Evolutionary conservation across 1,284 basidiomycete species (phyloP).

Genomic region (Xerocomus nothofagi): DNA sequence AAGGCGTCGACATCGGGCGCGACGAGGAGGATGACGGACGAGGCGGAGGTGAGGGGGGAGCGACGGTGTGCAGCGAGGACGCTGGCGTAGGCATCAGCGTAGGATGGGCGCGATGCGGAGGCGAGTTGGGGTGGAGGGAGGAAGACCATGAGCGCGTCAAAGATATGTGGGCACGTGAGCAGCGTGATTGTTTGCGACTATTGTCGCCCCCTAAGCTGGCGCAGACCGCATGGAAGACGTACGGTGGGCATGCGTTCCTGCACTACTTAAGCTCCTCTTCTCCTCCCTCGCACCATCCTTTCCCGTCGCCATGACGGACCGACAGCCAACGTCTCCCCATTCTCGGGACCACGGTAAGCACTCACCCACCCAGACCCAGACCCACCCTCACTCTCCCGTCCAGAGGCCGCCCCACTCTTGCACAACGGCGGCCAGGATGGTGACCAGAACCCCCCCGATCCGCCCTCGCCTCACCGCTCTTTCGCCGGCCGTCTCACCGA

Average conservation of each 20-base stretch:
- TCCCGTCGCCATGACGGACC: conserved; percentile 39
- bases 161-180: conserved; percentile 18
- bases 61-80: conserved; percentile 76
- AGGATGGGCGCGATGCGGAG: conserved; percentile 57
- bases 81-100: conserved; percentile 77
- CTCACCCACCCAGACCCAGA: background rate
- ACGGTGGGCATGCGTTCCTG: conserved; percentile 31
- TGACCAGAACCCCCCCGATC: conserved; percentile 34
- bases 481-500: conserved; percentile 54
- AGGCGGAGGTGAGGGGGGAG: conserved; percentile 72
- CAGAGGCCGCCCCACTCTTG: conserved; percentile 60
- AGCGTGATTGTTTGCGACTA: conserved; percentile 19
- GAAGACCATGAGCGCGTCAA: conserved; percentile 53
- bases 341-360: conserved; percentile 44
- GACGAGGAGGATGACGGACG: conserved; percentile 82
- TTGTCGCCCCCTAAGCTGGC: conserved; percentile 19
- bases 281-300: conserved; percentile 9
- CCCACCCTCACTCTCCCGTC: conserved; percentile 10
- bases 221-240: conserved; percentile 26
- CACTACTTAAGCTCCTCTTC: conserved; percentile 31
- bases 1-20: conserved; percentile 90
- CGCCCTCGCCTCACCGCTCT: conserved; percentile 31
- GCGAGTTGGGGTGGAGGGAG: conserved; percentile 68
- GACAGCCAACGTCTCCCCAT: conserved; percentile 35
- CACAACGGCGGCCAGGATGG: conserved; percentile 42